A percentile compares a stretch with the other conserved stretches of the same genome.
phyloP scores from a whole-genome alignment of 306 rosid genomes.

The Ochetophila trinervis region DNA sequence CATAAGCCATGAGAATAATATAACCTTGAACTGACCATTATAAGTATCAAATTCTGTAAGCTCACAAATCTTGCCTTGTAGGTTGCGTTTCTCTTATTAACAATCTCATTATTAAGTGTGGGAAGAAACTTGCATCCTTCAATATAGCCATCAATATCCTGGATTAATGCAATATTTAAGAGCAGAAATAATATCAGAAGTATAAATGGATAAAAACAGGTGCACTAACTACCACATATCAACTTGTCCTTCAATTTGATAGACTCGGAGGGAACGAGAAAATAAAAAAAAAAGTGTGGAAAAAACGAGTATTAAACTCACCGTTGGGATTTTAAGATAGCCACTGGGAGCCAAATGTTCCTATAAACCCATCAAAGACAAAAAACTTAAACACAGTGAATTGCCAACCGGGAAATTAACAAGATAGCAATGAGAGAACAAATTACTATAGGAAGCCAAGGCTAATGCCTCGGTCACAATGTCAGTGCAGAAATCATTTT shows the following conservation, averaged over 20 bases:
- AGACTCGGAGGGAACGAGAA: no score
- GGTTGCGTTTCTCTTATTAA: slow-evolving; percentile 41
- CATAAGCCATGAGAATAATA: slow-evolving; percentile 10
- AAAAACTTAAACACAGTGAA: background rate
- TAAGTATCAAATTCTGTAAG: slow-evolving; percentile 64
- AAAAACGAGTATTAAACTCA: slow-evolving; percentile 30
- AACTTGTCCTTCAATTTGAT: no score
- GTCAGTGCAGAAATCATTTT: background rate
- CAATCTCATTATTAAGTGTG: slow-evolving; percentile 70
- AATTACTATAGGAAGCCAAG: background rate
- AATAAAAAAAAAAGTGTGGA: slow-evolving; percentile 1
- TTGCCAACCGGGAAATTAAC: background rate
- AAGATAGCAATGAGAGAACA: background rate
- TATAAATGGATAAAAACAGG: background rate
- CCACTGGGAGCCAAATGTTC: slow-evolving; percentile 77
- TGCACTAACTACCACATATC: background rate
- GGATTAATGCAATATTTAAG: slow-evolving; percentile 18
- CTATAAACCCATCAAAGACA: slow-evolving; percentile 39
- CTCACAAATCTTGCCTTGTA: slow-evolving; percentile 71
- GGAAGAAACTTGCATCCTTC: slow-evolving; percentile 76
- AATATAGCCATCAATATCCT: slow-evolving; percentile 56
- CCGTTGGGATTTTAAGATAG: slow-evolving; percentile 74
- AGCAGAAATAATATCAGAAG: background rate
- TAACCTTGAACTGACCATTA: slow-evolving; percentile 63
- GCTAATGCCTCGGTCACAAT: slow-evolving; percentile 6